Conservation (phyloP, 116 monocot species). For the Cymodocea nodosa region DNA sequence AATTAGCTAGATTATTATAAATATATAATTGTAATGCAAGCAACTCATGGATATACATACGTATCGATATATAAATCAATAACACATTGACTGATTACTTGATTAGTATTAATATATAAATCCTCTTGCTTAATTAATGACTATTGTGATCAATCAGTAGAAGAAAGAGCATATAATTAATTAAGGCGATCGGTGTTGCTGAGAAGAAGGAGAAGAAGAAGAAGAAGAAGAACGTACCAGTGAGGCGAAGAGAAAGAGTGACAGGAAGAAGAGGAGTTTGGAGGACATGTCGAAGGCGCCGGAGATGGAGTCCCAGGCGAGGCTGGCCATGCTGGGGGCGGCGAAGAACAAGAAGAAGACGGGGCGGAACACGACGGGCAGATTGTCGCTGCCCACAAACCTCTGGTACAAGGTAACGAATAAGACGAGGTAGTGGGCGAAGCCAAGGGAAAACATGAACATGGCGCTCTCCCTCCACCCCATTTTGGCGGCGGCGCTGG, state of each 20-base stretch:
- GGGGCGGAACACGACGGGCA: conserved; percentile 20
- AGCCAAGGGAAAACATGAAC: conserved; percentile 24
- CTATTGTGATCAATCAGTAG: too few relatives aligned
- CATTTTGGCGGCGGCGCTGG: conserved; percentile 18
- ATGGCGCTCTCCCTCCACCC: conserved; percentile 24
- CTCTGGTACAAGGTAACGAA: conserved; percentile 35
- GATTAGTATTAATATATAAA: too few relatives aligned
- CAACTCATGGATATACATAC: too few relatives aligned
- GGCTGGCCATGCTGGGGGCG: conserved; percentile 25
- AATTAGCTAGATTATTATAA: too few relatives aligned
- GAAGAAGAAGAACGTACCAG: conserved; percentile 12
- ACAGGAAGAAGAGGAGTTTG: conserved; percentile 34
- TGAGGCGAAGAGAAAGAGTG: conserved; percentile 27
- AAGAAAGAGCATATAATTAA: background rate
- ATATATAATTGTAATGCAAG: too few relatives aligned
- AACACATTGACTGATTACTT: too few relatives aligned
- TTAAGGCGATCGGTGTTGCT: too few relatives aligned
- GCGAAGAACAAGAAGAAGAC: conserved; percentile 37
- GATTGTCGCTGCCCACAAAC: conserved; percentile 13
- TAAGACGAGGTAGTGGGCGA: conserved; percentile 28
- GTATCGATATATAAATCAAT: too few relatives aligned
- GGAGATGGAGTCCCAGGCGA: conserved; percentile 31
- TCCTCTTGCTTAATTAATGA: too few relatives aligned
- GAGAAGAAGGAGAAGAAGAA: too few relatives aligned
- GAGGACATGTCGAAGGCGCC: conserved; percentile 16